These are phyloP conservation scores for Microdochium trichocladiopsis DNA, from an alignment of 2,329 filamentous ascomycete species.

Conservation along the genomic window DNA sequence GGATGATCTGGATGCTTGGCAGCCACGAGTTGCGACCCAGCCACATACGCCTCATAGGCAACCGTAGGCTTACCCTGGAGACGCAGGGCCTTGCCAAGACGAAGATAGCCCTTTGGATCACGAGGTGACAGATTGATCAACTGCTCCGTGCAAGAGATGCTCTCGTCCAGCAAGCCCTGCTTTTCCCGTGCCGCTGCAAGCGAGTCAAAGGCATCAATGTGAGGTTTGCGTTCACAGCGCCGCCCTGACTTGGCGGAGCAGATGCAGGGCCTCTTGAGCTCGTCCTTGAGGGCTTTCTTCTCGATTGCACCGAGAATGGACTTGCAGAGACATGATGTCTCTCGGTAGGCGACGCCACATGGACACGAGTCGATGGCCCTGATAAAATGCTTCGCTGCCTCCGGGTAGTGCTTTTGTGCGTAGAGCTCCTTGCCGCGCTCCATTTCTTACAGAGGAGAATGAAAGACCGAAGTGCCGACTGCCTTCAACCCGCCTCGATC, in stretches of 20 bases:
- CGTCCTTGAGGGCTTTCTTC: slow-evolving; percentile 8
- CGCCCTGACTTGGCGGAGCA: slow-evolving; percentile 11
- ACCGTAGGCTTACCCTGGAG: slow-evolving; percentile 7
- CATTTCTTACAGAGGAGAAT: no score
- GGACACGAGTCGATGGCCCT: slow-evolving; percentile 11
- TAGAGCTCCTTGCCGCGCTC: slow-evolving; percentile 5
- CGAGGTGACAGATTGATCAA: slow-evolving; percentile 18
- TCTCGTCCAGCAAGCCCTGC: slow-evolving; percentile 6
- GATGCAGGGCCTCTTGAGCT: slow-evolving; percentile 13
- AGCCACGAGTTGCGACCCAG: slow-evolving; percentile 15
- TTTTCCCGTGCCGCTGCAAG: slow-evolving; percentile 14
- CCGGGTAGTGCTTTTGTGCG: slow-evolving; percentile 1
- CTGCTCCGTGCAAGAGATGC: slow-evolving; percentile 10
- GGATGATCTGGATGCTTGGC: slow-evolving; percentile 13
- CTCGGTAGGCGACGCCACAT: slow-evolving; percentile 9
- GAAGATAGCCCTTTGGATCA: slow-evolving; percentile 18
- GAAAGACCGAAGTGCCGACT: no score
- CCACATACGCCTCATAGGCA: slow-evolving; percentile 13
- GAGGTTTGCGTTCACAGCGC: slow-evolving; percentile 13
- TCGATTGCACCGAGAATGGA: slow-evolving; percentile 11
- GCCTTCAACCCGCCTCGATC: no score
- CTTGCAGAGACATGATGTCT: slow-evolving; percentile 9
- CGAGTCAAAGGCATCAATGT: slow-evolving; percentile 16
- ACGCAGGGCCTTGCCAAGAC: slow-evolving; percentile 17
- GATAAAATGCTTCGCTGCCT: slow-evolving; percentile 2